Conservation (phyloP, 2,329 filamentous ascomycete genomes). For the Celoporthe dispersa region DNA sequence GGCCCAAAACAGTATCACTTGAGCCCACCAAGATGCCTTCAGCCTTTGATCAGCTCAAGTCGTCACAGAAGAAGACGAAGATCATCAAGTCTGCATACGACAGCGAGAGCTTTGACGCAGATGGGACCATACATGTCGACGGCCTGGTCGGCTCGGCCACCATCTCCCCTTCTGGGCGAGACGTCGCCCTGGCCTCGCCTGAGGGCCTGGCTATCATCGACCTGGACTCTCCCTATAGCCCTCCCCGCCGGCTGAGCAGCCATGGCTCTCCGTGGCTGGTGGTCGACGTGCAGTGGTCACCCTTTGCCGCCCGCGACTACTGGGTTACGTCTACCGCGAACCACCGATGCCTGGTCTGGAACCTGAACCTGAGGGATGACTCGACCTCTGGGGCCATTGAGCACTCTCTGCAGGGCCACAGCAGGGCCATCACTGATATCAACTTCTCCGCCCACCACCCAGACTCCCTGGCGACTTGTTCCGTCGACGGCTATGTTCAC, state of each 20-base stretch:
- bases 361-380: conserved; percentile 79
- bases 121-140: conserved; percentile 83
- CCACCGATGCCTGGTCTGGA: conserved; percentile 93
- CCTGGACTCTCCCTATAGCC: conserved; percentile 85
- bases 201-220: conserved; percentile 92
- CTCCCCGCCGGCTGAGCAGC: conserved; percentile 78
- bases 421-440: conserved; percentile 90
- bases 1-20: background rate
- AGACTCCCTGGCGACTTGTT: conserved; percentile 86
- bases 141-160: conserved; percentile 85
- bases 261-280: conserved; percentile 93
- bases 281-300: conserved; percentile 95
- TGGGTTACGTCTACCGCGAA: conserved; percentile 96
- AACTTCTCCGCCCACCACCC: conserved; percentile 95
- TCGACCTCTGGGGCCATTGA: conserved; percentile 74
- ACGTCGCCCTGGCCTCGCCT: conserved; percentile 88
- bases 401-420: conserved; percentile 81
- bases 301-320: conserved; percentile 84
- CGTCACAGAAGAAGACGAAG: conserved; percentile 60
- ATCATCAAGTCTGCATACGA: conserved; percentile 73
- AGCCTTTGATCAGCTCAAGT: conserved; percentile 48
- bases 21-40: conserved; percentile 49
- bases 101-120: conserved; percentile 84
- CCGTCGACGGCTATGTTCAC: conserved; percentile 90
- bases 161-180: conserved; percentile 88